These are phyloP conservation scores for Platismatia glauca DNA, from an alignment of 495 filamentous ascomycete species.

Conservation along the genomic window DNA sequence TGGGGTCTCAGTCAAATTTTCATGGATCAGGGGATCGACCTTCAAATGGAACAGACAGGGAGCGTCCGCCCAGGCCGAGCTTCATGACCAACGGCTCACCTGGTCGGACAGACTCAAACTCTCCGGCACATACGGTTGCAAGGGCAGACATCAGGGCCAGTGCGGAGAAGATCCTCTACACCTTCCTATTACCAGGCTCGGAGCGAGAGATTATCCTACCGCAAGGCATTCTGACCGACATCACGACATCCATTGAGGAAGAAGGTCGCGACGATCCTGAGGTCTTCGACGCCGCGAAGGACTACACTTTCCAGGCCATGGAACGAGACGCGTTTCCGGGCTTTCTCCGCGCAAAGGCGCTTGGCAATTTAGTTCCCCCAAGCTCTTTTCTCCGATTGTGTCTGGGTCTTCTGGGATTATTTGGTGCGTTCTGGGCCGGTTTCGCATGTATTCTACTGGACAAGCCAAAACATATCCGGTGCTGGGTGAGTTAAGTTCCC, in stretches of 20 bases:
- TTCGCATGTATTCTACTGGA: constrained; percentile 89
- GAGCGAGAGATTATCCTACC: constrained; percentile 94
- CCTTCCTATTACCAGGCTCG: constrained; percentile 80
- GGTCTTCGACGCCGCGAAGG: constrained; percentile 92
- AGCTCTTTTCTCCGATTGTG: constrained; percentile 75
- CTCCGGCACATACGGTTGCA: constrained; percentile 73
- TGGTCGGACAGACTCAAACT: constrained; percentile 54
- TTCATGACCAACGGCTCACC: constrained; percentile 46
- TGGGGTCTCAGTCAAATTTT: constrained; percentile 39
- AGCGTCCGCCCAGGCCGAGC: constrained; percentile 58
- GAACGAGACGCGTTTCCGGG: constrained; percentile 96
- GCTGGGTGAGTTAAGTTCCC: constrained; percentile 59
- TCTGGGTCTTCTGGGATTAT: constrained; percentile 77
- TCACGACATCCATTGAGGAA: constrained; percentile 77
- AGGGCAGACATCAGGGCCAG: constrained; percentile 82
- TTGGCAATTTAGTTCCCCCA: constrained; percentile 87
- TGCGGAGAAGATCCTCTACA: constrained; percentile 96
- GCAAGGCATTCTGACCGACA: constrained; percentile 69
- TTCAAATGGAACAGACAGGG: constrained; percentile 33
- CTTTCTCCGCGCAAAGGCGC: constrained; percentile 86
- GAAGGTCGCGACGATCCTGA: constrained; percentile 89
- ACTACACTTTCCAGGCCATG: constrained; percentile 99
- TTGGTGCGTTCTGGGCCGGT: constrained; percentile 86
- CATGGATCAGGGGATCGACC: constrained; percentile 27
- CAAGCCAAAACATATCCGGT: constrained; percentile 59